Evolutionary conservation across 78 protist genomes (phyloP).

Genomic region (Mantamonas sphyraenae): DNA sequence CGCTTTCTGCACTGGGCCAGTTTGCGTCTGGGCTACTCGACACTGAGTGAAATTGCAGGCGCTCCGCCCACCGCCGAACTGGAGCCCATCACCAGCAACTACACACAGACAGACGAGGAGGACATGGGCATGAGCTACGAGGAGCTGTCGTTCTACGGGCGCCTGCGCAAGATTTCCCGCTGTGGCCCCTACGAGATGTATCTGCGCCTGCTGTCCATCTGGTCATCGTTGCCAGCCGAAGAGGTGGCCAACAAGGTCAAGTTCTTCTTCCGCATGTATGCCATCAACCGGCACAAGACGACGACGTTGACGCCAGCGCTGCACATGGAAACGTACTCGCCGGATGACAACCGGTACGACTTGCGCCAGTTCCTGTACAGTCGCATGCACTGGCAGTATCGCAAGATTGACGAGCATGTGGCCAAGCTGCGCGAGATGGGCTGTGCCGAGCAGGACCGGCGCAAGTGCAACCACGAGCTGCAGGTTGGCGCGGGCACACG

Average conservation of each 20-base stretch:
- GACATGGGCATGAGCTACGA: slow-evolving; percentile 88
- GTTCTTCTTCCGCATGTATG: slow-evolving; percentile 56
- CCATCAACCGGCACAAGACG: slow-evolving; percentile 71
- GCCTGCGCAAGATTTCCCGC: slow-evolving; percentile 35
- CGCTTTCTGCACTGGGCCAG: slow-evolving; percentile 14
- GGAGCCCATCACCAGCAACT: slow-evolving; percentile 59
- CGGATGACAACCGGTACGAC: slow-evolving; percentile 83
- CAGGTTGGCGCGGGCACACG: too few species aligned
- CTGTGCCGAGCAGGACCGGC: too few species aligned
- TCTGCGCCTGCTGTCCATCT: slow-evolving; percentile 32
- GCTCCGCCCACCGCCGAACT: slow-evolving; percentile 84
- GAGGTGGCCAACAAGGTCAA: slow-evolving; percentile 63
- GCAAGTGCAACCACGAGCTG: too few species aligned
- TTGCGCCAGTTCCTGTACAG: slow-evolving; percentile 71
- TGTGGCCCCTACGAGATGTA: slow-evolving; percentile 68
- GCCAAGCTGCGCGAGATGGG: too few species aligned
- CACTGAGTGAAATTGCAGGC: slow-evolving; percentile 1
- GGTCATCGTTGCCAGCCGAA: slow-evolving; percentile 32
- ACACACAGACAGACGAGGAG: slow-evolving; percentile 52
- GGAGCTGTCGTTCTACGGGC: slow-evolving; percentile 45
- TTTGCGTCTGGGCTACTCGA: background rate
- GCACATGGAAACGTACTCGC: slow-evolving; percentile 72
- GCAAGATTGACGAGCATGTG: slow-evolving; percentile 46
- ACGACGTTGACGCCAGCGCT: slow-evolving; percentile 79
- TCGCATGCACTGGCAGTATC: slow-evolving; percentile 51